phyloP scores from a whole-genome alignment of 768 basidiomycete genomes.

The Termitomyces heimii region DNA sequence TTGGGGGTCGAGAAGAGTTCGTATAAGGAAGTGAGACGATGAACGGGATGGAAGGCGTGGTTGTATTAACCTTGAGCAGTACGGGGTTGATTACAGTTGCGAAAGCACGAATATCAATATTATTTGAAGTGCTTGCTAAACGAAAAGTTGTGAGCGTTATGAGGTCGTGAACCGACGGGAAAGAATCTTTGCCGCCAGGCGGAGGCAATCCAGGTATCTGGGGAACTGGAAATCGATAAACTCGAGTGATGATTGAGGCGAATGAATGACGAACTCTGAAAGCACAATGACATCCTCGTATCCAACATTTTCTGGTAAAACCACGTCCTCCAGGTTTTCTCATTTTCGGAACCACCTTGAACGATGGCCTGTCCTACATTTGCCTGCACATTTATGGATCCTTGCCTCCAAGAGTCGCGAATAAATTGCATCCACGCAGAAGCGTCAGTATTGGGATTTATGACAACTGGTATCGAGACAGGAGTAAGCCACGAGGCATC shows the following conservation, averaged over 20 bases:
- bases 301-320: slow-evolving; percentile 35
- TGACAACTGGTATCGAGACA: slow-evolving; percentile 42
- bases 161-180: slow-evolving; percentile 54
- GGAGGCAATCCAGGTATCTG: slow-evolving; percentile 59
- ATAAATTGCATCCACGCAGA: slow-evolving; percentile 44
- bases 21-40: slow-evolving; percentile 42
- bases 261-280: slow-evolving; percentile 43
- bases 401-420: slow-evolving; percentile 52
- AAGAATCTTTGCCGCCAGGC: slow-evolving; percentile 42
- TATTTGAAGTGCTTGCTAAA: slow-evolving; percentile 24
- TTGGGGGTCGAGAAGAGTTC: slow-evolving; percentile 9
- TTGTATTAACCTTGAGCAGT: slow-evolving; percentile 42
- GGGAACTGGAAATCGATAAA: neutral
- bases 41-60: slow-evolving; percentile 58
- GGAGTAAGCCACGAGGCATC: slow-evolving; percentile 55
- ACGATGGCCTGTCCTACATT: slow-evolving; percentile 38
- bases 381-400: slow-evolving; percentile 38
- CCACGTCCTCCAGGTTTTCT: slow-evolving; percentile 42
- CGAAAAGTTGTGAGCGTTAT: slow-evolving; percentile 55
- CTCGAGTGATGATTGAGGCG: neutral
- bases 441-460: slow-evolving; percentile 49
- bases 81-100: slow-evolving; percentile 57
- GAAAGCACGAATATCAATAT: slow-evolving; percentile 39
- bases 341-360: slow-evolving; percentile 41
- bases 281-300: slow-evolving; percentile 37